Evolutionary conservation across 345 rosid species (phyloP), one percentile per base, ranked within the genome.

Genomic region (Eucalyptus sp.): DNA sequence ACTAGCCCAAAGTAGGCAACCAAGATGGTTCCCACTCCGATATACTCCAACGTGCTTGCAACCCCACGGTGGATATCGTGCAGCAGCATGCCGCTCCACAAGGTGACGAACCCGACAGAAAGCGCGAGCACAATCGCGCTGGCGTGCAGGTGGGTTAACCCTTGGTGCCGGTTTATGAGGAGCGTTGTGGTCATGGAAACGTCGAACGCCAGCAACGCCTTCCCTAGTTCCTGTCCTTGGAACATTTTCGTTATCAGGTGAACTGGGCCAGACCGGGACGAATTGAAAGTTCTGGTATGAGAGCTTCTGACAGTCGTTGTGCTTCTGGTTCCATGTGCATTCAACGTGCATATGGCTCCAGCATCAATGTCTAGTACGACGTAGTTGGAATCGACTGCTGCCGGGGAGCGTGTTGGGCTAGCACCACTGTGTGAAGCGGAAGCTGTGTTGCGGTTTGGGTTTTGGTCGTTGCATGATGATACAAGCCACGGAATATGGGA

Each of bases 331-430:
- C 14, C n/a, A 10, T 8, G 64, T 2, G 7, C 66, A 58, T 58
- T 24, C 15, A 2, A 25, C 7, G 0, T 0, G n/a, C 1, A 7
- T 60, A 22, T 13, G 68, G 8, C 68, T 62, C 31, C 16, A 12
- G 29, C 7, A 3, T 13, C 13, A 15, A 6, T 13, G 14, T n/a
- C n/a, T 33, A 33, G 37, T 10, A 24, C 12, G 29, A 5, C 3
- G n/a, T 13, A 58, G 12, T 24, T 1, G 13, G 64, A 58, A 24
- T 58, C n/a, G 2, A 14, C 71, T 37, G 6, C 71, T 17, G 14
- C 4, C 7, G 33, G 68, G 16, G 2, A 13, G 17, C 16, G 1
- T 62, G 16, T 27, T 6, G 68, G 33, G 68, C 68, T 62, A 29
- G 68, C 4, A n/a, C 68, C 33, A 6, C 4, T 6, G 2, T 29